These are phyloP conservation scores for Lithospermum erythrorhizon DNA, from an alignment of 257 asterid genomes.

Conservation along the genomic window DNA sequence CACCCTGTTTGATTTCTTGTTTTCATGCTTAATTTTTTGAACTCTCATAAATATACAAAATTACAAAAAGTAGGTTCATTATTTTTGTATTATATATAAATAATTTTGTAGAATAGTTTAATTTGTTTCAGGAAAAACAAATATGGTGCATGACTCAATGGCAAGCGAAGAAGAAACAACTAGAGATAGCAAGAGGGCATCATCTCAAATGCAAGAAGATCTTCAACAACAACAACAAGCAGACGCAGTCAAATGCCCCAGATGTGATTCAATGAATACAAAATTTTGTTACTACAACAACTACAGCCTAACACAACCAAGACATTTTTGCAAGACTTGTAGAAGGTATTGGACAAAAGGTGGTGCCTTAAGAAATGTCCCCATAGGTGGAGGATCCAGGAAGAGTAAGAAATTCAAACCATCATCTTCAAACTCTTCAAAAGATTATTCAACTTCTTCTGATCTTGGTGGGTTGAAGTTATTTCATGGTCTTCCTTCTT, in stretches of 20 bases:
- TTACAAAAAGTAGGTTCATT: too few relatives aligned
- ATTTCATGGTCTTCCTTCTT: slow-evolving; percentile 56
- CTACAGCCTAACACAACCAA: slow-evolving; percentile 78
- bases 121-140: too few relatives aligned
- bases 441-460: slow-evolving; percentile 23
- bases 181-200: neutral
- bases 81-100: too few relatives aligned
- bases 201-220: neutral
- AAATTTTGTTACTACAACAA: slow-evolving; percentile 94
- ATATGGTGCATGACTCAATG: neutral
- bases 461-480: slow-evolving; percentile 53
- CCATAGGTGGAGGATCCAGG: slow-evolving; percentile 90
- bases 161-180: neutral
- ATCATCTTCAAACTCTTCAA: slow-evolving; percentile 27
- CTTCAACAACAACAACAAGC: slow-evolving; percentile 8
- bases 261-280: slow-evolving; percentile 87
- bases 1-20: too few relatives aligned
- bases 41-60: too few relatives aligned
- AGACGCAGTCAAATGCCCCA: slow-evolving; percentile 44
- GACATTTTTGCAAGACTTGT: slow-evolving; percentile 95
- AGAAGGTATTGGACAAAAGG: slow-evolving; percentile 92
- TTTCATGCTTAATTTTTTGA: too few relatives aligned
- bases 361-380: slow-evolving; percentile 81
- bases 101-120: neutral
- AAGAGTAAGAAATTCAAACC: slow-evolving; percentile 65